These are phyloP conservation scores for Carpinus fangiana DNA, from an alignment of 306 rosid genomes.

Conservation along the genomic window DNA sequence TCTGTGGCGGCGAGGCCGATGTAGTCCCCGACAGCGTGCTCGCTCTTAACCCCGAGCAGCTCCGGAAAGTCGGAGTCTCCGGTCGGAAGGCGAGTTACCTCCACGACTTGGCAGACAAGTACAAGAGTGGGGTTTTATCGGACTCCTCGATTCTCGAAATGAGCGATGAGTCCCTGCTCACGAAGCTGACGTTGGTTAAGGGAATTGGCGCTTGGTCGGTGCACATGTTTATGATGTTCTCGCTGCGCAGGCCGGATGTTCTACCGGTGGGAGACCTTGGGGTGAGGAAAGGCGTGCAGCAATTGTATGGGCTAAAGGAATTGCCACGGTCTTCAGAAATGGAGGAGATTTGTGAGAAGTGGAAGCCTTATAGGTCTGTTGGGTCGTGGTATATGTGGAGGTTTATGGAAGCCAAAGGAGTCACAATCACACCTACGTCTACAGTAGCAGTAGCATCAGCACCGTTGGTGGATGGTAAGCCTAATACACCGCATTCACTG, in stretches of 20 bases:
- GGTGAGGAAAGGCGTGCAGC: constrained; percentile 71
- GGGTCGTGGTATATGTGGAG: constrained; percentile 87
- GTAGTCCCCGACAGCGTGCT: constrained; percentile 48
- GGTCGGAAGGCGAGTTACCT: constrained; percentile 72
- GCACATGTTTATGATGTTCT: constrained; percentile 84
- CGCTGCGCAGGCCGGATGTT: constrained; percentile 71
- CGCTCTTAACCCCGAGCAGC: constrained; percentile 41
- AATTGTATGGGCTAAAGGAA: constrained; percentile 59
- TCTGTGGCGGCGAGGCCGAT: constrained; percentile 55
- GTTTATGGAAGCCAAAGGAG: constrained; percentile 59
- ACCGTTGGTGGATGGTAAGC: neutral
- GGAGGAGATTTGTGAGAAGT: constrained; percentile 65
- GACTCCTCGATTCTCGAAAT: constrained; percentile 58
- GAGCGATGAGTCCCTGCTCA: constrained; percentile 59
- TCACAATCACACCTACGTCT: constrained; percentile 16
- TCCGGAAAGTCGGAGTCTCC: constrained; percentile 63
- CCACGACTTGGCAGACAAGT: constrained; percentile 62
- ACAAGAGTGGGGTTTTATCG: constrained; percentile 46
- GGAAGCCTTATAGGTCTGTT: constrained; percentile 82
- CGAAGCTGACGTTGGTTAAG: constrained; percentile 54
- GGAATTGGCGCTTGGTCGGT: constrained; percentile 92
- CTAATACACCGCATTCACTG: neutral
- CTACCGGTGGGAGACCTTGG: constrained; percentile 77
- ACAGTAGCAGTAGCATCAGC: neutral
- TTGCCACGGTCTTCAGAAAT: constrained; percentile 62